These are phyloP conservation scores for Penicillium silybi DNA, from an alignment of 495 filamentous ascomycete species.

Conservation along the genomic window DNA sequence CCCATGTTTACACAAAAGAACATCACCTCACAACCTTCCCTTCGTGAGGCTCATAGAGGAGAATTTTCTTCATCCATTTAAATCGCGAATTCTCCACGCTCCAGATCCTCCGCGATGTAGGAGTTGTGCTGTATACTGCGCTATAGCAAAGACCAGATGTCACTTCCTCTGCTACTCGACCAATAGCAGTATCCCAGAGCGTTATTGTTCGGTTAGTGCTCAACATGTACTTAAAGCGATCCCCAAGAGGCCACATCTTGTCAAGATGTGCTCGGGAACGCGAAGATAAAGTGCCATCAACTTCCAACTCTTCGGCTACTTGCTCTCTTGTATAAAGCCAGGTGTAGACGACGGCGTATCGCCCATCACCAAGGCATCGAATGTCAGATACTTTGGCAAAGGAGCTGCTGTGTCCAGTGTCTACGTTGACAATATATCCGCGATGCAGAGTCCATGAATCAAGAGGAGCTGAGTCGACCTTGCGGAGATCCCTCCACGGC, in stretches of 20 bases:
- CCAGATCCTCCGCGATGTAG: conserved; percentile 2
- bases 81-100: neutral
- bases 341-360: conserved; percentile 6
- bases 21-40: neutral
- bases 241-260: conserved; percentile 4
- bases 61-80: conserved; percentile 8
- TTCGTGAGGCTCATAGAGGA: neutral
- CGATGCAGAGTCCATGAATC: conserved; percentile 1
- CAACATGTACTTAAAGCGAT: conserved; percentile 2
- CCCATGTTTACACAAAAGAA: too few relatives aligned
- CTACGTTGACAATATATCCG: conserved; percentile 5
- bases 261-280: neutral
- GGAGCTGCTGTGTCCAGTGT: neutral
- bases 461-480: neutral
- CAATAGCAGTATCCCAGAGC: conserved; percentile 9
- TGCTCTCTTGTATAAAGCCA: conserved; percentile 11
- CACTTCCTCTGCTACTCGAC: neutral
- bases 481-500: neutral
- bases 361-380: conserved; percentile 3
- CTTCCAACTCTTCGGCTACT: conserved; percentile 1
- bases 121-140: conserved; percentile 9
- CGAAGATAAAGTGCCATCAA: neutral
- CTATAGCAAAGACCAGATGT: neutral
- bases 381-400: conserved; percentile 8
- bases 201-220: conserved; percentile 12